A percentile compares a stretch with the other conserved stretches of the same genome.
Conservation (phyloP, 169 alveolate species). For the Cryptosporidium baileyi region DNA sequence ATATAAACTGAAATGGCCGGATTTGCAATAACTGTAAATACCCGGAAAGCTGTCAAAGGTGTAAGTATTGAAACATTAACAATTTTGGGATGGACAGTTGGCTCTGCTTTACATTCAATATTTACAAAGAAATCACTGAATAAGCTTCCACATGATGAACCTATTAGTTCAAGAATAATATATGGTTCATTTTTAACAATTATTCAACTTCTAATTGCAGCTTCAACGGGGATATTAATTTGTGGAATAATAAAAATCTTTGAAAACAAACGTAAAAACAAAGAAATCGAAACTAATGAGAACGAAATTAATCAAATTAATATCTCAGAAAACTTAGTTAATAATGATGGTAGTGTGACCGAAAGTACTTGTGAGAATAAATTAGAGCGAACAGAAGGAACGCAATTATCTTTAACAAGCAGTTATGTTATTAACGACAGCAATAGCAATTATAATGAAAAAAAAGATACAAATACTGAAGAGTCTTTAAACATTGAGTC, state of each 20-base stretch:
- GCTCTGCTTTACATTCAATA: constrained; percentile 60
- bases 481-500: too few relatives aligned
- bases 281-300: not conserved
- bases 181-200: constrained; percentile 59
- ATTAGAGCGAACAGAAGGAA: constrained; percentile 14
- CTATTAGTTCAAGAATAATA: constrained; percentile 27
- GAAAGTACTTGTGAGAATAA: constrained; percentile 62
- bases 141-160: constrained; percentile 1
- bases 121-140: constrained; percentile 57
- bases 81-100: constrained; percentile 62
- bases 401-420: constrained; percentile 42
- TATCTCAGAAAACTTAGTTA: not conserved
- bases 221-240: constrained; percentile 37
- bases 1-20: not conserved
- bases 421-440: constrained; percentile 17
- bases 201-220: constrained; percentile 26
- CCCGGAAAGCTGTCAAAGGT: not conserved
- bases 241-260: constrained; percentile 9
- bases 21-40: constrained; percentile 6
- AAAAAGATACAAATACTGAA: not conserved
- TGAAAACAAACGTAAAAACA: not conserved
- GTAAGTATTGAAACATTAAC: constrained; percentile 36
- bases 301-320: not conserved
- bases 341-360: constrained; percentile 42
- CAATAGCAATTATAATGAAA: not conserved